Base-by-base conservation (phyloP, 2,329 filamentous ascomycete species). In the Didymella keratinophila region DNA sequence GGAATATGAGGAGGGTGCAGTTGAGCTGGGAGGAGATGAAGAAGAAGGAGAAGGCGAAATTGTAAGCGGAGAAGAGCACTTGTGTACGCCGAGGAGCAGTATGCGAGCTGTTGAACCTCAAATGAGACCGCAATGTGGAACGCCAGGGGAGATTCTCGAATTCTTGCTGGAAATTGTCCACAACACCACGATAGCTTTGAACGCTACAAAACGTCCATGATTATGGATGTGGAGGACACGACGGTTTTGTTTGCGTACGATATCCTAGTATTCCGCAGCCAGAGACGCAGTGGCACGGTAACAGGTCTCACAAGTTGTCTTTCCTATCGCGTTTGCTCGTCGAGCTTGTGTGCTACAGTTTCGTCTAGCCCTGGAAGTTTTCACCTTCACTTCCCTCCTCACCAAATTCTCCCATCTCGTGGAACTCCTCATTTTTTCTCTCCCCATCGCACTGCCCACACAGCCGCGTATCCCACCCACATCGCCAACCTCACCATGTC, bases 1-100 rank as follows among this genome's bases (percentile, higher is more conserved):
- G 88, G 79, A 82, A 87, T 72, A 95, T 93, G 77, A 83, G 85
- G 71, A 83, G 81, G 69, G 87, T 89, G 65, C 91, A 92, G 77
- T 84, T 81, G 75, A 80, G 81, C 59, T 96, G 93, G 93, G 85
- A 87, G 79, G 83, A 76, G 82, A 76, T 80, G 66, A 80, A 80
- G 70, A 71, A 64, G 66, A 81, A 80, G 68, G 82, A 86, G 67
- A 89, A 87, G 79, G 83, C 85, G 27, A 88, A 83, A 75, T 72
- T 89, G 53, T 87, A 70, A 23, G 27, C 23, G 52, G 6, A 23
- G 18, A 39, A 39, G n/a, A 39, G 18, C 2, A 39, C n/a, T 3
- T 18, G 53, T 25, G 7, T 25, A 25, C 23, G 23, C 23, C 10
- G 30, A 32, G 30, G 12, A 32, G 12, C 30, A 32, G 30, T 16